Conservation (phyloP, 176 grass and related monocot genomes). For the Oryza rufipogon region DNA sequence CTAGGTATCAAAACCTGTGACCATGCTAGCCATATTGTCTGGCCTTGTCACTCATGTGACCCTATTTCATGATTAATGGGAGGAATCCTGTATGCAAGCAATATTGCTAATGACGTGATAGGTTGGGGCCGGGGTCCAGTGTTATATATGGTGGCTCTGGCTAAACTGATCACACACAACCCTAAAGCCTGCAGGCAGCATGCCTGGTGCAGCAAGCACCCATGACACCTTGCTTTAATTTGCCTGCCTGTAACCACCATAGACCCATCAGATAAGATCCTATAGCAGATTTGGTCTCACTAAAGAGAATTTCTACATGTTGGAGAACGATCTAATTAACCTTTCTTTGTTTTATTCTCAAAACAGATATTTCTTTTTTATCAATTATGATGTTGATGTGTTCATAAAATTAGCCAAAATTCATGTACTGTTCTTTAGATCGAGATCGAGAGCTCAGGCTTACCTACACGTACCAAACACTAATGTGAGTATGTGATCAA, state of each 20-base stretch:
- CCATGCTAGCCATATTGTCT: neutral
- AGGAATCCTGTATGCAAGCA: neutral
- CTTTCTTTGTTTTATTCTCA: no score
- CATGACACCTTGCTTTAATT: neutral
- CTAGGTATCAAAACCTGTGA: no score
- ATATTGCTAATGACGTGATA: neutral
- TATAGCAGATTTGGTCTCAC: neutral
- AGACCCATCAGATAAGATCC: neutral
- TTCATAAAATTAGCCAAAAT: no score
- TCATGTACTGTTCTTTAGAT: no score
- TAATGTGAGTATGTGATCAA: no score
- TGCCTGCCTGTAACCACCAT: neutral
- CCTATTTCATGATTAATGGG: neutral
- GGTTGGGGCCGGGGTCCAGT: neutral
- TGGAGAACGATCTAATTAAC: neutral
- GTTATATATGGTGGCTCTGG: neutral
- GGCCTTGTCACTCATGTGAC: neutral
- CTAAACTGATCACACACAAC: neutral
- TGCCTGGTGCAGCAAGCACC: neutral
- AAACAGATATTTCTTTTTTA: no score
- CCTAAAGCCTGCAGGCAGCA: neutral
- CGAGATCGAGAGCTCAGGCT: no score
- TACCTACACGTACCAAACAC: no score
- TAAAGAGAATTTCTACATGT: neutral
- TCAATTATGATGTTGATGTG: no score